Conservation (phyloP, 805 yeast genomes). For the Yarrowia deformans region DNA sequence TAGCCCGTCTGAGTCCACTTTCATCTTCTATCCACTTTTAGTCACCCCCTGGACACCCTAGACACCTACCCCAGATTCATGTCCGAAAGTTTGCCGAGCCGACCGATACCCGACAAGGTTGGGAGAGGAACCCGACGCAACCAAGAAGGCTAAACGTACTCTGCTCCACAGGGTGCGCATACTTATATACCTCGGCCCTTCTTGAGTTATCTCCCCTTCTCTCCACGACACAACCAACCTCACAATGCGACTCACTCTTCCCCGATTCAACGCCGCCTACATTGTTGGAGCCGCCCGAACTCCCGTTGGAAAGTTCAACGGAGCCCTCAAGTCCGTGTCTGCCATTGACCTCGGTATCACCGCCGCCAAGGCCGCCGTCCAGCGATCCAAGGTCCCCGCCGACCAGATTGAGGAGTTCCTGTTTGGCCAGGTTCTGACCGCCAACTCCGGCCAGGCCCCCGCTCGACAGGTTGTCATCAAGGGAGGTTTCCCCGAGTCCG, state of each 20-base stretch:
- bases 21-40: too few species aligned
- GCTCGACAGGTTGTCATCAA: constrained; percentile 94
- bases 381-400: constrained; percentile 77
- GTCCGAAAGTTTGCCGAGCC: constrained; percentile 37
- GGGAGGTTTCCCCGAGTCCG: constrained; percentile 80
- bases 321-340: constrained; percentile 70
- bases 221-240: constrained; percentile 5
- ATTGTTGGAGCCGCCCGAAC: constrained; percentile 91
- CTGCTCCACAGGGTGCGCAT: background rate
- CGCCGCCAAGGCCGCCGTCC: constrained; percentile 86
- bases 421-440: constrained; percentile 91
- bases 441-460: constrained; percentile 94
- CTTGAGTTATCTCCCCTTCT: background rate
- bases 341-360: constrained; percentile 85
- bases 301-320: constrained; percentile 93
- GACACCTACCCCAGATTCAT: background rate
- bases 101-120: constrained; percentile 40
- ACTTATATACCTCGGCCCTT: constrained; percentile 27
- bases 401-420: constrained; percentile 83
- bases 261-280: constrained; percentile 59
- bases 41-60: background rate
- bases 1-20: too few species aligned
- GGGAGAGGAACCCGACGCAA: background rate
- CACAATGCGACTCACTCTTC: constrained; percentile 39
- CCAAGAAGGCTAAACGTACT: background rate